Percentiles rank a stretch among this genome's conserved stretches.
These are phyloP conservation scores for Acacia crassicarpa DNA, from an alignment of 306 rosid species.

Conservation along the genomic window DNA sequence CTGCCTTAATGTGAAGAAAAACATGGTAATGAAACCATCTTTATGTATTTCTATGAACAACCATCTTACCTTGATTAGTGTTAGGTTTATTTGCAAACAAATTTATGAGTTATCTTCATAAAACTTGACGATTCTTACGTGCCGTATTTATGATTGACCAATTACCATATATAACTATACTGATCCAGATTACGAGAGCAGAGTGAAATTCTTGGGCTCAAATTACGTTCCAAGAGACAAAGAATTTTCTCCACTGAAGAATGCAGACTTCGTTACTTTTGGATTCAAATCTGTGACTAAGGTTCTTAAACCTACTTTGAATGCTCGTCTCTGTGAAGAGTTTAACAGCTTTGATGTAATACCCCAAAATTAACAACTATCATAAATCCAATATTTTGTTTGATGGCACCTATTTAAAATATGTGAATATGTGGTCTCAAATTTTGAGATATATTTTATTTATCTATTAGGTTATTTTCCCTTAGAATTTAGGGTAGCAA, in stretches of 20 bases:
- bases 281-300: slow-evolving; percentile 49
- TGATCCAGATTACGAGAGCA: slow-evolving; percentile 45
- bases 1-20: not conserved
- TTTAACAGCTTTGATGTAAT: slow-evolving; percentile 48
- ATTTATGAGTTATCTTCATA: not conserved
- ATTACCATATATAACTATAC: not conserved
- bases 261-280: slow-evolving; percentile 53
- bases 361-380: too few relatives aligned
- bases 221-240: slow-evolving; percentile 31
- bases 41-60: not conserved
- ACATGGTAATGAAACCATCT: too few relatives aligned
- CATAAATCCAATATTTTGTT: too few relatives aligned
- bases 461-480: too few relatives aligned
- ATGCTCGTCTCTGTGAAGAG: slow-evolving; percentile 31
- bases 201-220: slow-evolving; percentile 30
- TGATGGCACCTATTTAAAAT: too few relatives aligned
- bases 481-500: too few relatives aligned
- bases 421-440: too few relatives aligned
- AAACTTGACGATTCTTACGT: too few relatives aligned
- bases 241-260: slow-evolving; percentile 49
- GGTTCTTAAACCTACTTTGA: slow-evolving; percentile 40
- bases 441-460: too few relatives aligned
- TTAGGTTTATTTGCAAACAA: not conserved
- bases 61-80: not conserved
- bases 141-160: not conserved